These are phyloP conservation scores for Fusarium denticulatum DNA, from an alignment of 2,329 filamentous ascomycete genomes.

Conservation along the genomic window DNA sequence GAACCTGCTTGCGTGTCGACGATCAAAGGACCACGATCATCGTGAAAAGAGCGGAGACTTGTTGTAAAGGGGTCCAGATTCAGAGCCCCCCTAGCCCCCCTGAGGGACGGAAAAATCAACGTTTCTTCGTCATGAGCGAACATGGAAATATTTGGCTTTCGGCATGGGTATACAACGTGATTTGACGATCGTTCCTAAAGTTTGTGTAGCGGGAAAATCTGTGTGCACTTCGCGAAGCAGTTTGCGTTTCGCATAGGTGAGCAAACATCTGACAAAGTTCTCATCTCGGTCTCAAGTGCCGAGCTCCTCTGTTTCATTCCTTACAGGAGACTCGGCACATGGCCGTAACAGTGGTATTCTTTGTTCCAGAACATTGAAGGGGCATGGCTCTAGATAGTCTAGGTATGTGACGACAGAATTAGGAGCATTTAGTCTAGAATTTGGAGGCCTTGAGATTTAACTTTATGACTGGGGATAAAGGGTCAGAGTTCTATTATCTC, in stretches of 20 bases:
- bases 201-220: conserved; percentile 10
- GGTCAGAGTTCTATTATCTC: neutral
- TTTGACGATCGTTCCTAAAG: neutral
- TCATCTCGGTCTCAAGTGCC: conserved; percentile 11
- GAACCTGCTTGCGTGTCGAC: conserved; percentile 31
- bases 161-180: neutral
- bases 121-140: conserved; percentile 11
- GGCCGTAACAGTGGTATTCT: neutral
- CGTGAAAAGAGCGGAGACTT: conserved; percentile 9
- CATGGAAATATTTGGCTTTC: conserved; percentile 11
- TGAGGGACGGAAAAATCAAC: neutral
- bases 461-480: neutral
- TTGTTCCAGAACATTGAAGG: neutral
- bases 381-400: neutral
- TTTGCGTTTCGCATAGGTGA: conserved; percentile 23
- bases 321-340: neutral
- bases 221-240: neutral
- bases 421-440: neutral
- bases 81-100: neutral
- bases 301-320: neutral
- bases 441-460: neutral
- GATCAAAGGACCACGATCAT: conserved; percentile 1
- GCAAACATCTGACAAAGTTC: neutral
- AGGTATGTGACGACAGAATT: neutral
- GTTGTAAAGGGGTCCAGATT: conserved; percentile 8